Conservation (phyloP, 371 early-diverging fungal species). For the Apophysomyces ossiformis region DNA sequence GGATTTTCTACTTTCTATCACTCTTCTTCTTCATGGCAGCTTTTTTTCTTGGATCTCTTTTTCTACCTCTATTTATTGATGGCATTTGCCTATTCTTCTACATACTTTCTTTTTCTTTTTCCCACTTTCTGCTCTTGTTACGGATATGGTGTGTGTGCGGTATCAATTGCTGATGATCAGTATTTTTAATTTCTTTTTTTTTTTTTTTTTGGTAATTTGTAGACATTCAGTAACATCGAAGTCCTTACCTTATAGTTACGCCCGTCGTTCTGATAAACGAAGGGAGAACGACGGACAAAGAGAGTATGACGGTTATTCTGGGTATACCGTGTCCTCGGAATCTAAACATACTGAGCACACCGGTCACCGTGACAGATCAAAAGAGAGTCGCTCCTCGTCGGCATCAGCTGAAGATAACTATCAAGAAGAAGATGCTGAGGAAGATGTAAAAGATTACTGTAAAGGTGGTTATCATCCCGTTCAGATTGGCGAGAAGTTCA, state of each 20-base stretch:
- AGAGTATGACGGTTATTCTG: not conserved
- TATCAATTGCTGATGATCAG: not conserved
- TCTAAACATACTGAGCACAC: not conserved
- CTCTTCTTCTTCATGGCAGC: not conserved
- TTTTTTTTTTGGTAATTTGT: not conserved
- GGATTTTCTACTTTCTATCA: not conserved
- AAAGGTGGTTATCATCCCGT: slow-evolving; percentile 96
- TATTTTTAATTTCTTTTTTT: not conserved
- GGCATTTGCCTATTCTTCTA: not conserved
- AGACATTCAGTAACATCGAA: slow-evolving; percentile 9
- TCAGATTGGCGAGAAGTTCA: slow-evolving; percentile 82
- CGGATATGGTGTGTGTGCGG: slow-evolving; percentile 12
- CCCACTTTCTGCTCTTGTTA: not conserved
- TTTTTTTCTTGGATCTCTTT: not conserved
- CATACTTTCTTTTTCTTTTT: not conserved
- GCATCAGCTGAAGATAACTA: slow-evolving; percentile 18
- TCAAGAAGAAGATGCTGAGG: slow-evolving; percentile 68
- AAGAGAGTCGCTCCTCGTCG: slow-evolving; percentile 1
- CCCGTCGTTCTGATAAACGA: slow-evolving; percentile 3
- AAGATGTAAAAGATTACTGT: slow-evolving; percentile 89
- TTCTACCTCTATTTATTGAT: not conserved
- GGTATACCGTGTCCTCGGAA: not conserved
- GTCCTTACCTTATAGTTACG: slow-evolving; percentile 7
- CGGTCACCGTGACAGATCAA: slow-evolving; percentile 11
- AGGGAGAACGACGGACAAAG: not conserved